Evolutionary conservation across 169 alveolate species (phyloP).

Genomic region (Plasmodium gonderi): DNA sequence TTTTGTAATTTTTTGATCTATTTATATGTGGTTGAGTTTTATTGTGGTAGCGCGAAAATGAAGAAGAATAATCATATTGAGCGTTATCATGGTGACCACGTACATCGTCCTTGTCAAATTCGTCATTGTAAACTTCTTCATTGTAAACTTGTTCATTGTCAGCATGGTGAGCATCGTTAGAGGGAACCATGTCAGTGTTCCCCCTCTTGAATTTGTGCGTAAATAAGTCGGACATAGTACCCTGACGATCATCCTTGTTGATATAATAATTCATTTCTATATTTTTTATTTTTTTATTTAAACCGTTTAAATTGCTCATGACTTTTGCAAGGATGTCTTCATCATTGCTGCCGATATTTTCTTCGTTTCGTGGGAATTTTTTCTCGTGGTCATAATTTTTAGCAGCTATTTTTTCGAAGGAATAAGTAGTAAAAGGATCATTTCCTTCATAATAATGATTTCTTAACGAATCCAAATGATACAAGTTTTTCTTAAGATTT

Average conservation of each 20-base stretch:
- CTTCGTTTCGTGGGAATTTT: not conserved
- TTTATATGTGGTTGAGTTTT: not conserved
- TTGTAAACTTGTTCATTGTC: not conserved
- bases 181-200: not conserved
- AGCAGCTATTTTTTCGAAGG: conserved; percentile 40
- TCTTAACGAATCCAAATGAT: not conserved
- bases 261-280: conserved; percentile 19
- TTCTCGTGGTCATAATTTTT: not conserved
- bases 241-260: not conserved
- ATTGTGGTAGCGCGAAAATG: conserved; percentile 1
- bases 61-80: conserved; percentile 1
- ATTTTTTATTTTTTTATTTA: conserved; percentile 34
- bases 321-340: conserved; percentile 6
- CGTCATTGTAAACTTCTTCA: not conserved
- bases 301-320: conserved; percentile 38
- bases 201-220: not conserved
- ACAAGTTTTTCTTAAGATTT: not conserved
- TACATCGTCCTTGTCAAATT: not conserved
- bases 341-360: not conserved
- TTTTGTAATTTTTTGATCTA: not conserved
- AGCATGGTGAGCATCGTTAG: not conserved
- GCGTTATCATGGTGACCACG: not conserved
- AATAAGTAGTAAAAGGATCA: conserved; percentile 54
- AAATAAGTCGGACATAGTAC: not conserved
- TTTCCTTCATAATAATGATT: conserved; percentile 2